These are phyloP conservation scores for Fusarium sp. DNA, from an alignment of 2,329 filamentous ascomycete species.

Conservation along the genomic window DNA sequence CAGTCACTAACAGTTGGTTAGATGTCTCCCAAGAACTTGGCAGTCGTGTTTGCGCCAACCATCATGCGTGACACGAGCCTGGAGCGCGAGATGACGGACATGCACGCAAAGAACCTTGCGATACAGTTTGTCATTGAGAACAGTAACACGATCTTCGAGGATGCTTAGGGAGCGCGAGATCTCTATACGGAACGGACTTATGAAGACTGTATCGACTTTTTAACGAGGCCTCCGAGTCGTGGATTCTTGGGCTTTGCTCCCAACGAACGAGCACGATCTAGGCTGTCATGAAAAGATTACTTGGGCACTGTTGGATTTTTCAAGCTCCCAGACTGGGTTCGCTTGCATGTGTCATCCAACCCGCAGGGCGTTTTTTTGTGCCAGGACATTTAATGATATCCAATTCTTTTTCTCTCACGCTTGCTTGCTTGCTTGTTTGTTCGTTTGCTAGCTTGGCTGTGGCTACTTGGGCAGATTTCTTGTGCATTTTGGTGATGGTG, in stretches of 20 bases:
- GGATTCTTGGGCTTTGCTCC: slow-evolving; percentile 22
- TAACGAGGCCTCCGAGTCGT: slow-evolving; percentile 13
- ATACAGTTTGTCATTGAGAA: slow-evolving; percentile 95
- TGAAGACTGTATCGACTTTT: slow-evolving; percentile 9
- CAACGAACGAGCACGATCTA: slow-evolving; percentile 23
- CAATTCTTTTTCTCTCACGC: slow-evolving; percentile 35
- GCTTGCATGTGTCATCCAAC: slow-evolving; percentile 33
- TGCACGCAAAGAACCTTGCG: slow-evolving; percentile 90
- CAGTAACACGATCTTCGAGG: slow-evolving; percentile 80
- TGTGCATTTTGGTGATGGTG: slow-evolving; percentile 4
- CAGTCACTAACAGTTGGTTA: slow-evolving; percentile 46
- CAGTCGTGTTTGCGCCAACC: slow-evolving; percentile 96
- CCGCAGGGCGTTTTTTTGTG: slow-evolving; percentile 42
- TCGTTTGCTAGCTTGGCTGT: not conserved
- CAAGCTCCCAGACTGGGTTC: slow-evolving; percentile 21
- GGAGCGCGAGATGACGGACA: slow-evolving; percentile 95
- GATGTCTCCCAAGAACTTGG: slow-evolving; percentile 97
- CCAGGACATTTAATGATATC: slow-evolving; percentile 48
- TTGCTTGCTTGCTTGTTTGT: slow-evolving; percentile 9
- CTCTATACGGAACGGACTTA: slow-evolving; percentile 11
- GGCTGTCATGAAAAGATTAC: slow-evolving; percentile 26
- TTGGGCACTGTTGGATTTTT: slow-evolving; percentile 38
- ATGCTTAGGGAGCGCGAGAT: slow-evolving; percentile 41
- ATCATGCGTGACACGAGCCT: slow-evolving; percentile 93
- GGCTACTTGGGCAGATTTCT: slow-evolving; percentile 12